Evolutionary conservation across 257 asterid species (phyloP), one percentile per base, ranked within the genome.

Genomic region (Solanum pimpinellifolium): DNA sequence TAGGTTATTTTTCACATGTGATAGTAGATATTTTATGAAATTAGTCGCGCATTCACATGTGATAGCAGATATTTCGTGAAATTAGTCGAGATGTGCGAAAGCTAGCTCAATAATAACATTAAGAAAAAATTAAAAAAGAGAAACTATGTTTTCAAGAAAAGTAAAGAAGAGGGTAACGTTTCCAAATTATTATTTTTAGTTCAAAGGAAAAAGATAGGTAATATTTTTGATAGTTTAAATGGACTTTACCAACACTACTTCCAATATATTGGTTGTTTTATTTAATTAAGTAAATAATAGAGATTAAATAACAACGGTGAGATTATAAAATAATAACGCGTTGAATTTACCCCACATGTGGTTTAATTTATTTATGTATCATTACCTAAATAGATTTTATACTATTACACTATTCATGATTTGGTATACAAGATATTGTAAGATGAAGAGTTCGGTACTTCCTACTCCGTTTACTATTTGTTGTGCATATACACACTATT

Each of bases 71-170:
- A 56, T 56, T 2, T 4, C 1, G 2, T 56, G 2, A 18, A 56
- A 56, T 7, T 56, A 56, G 0, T 56, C 1, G 21, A 56, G 65
- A 11, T 56, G 0, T 1, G 9, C 2, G 0, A 56, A 56, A 56
- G 0, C 0, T 56, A 5, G 0, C 0, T 2, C 65, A 1, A 2
- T 7, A 2, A 56, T n/a, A 0, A 20, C 2, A 0, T 52, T 6
- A 7, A 52, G 20, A 56, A 56, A 56, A 18, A 15, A 56, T 0
- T 1, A 1, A 1, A 56, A 2, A 47, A 56, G 25, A 56, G 25
- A 56, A 20, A 56, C 65, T 56, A 2, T 56, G 65, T 56, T 27
- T 29, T 78, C 84, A 4, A 46, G 66, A 78, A 78, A 46, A 66
- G 15, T 42, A 78, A 78, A 78, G 66, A 18, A 15, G 66, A 78